These are phyloP conservation scores for Coniochaeta sp. DNA, from an alignment of 2,329 filamentous ascomycete genomes.

Conservation along the genomic window DNA sequence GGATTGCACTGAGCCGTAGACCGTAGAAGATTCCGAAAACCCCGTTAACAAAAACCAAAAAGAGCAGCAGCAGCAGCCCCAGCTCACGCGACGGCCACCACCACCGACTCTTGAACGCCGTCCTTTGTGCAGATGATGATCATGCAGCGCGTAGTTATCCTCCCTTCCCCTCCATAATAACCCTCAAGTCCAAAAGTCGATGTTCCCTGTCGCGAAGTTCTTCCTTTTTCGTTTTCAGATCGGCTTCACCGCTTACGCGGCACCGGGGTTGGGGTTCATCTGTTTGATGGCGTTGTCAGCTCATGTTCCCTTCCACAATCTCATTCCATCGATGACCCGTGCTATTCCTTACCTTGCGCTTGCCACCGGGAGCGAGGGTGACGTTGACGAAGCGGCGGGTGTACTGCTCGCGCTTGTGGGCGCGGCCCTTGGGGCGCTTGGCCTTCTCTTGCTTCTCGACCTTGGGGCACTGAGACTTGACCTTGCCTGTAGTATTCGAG, in stretches of 20 bases:
- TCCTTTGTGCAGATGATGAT: background rate
- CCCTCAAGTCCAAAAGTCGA: constrained; percentile 1
- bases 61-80: constrained; percentile 1
- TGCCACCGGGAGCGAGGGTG: constrained; percentile 83
- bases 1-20: background rate
- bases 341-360: constrained; percentile 78
- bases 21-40: constrained; percentile 1
- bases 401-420: constrained; percentile 94
- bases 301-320: background rate
- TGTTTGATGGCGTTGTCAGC: constrained; percentile 5
- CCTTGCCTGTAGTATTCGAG: constrained; percentile 61
- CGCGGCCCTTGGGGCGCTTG: constrained; percentile 95
- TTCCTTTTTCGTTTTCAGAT: background rate
- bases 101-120: too few species aligned
- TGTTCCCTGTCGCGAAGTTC: background rate
- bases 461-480: constrained; percentile 95
- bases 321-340: too few species aligned
- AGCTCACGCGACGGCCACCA: too few species aligned
- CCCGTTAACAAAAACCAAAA: constrained; percentile 2
- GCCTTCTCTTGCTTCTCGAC: constrained; percentile 91
- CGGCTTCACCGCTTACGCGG: constrained; percentile 10
- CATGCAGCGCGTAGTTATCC: background rate
- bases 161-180: background rate
- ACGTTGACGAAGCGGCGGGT: constrained; percentile 98
- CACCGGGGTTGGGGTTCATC: constrained; percentile 20